Evolutionary conservation across 139 green algal genomes (phyloP), one percentile per base, ranked within the genome.

Genomic region (Chlamydomonas urium): DNA sequence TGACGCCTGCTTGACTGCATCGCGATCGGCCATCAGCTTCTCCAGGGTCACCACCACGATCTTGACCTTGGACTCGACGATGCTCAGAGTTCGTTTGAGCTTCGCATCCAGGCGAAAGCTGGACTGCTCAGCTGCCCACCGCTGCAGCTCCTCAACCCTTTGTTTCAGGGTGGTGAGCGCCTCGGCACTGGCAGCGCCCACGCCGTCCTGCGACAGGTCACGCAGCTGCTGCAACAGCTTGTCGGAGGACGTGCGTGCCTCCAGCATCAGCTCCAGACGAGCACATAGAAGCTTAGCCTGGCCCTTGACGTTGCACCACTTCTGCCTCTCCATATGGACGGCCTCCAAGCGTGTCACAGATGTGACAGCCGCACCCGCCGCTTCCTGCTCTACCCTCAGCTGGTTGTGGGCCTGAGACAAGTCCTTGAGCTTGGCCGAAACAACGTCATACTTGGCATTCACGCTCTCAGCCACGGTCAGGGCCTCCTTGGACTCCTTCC

Each of bases 391-490:
- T 14, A 50, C 42, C 42, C 14, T 8, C 8, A 50, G 14, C 53
- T 63, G 53, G 53, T 6, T 63, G 26, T 33, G 26, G 14, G 53
- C 53, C 24, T 14, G 6, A 5, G n/a, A 17, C 53, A 63, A 21
- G 53, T 63, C 53, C 26, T 63, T 63, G 10, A 63, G 53, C 53
- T 63, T 63, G n/a, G 29, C 26, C 29, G 53, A 14, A 32, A 63
- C 29, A 5, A 33, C 10, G n/a, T 63, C 53, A 31, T 21, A 31
- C 53, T 63, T 63, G 24, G 53, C 24, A 14, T 33, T 63, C 10
- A 63, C 6, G 53, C 29, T 21, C 10, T 63, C 53, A 14, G 53
- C 53, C 6, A 17, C 19, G 10, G n/a, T 32, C n/a, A 21, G 6
- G 19, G 53, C 53, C 10, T 63, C 53, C 53, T 63, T 63, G 24